These are phyloP conservation scores for Diplocarpon mali DNA, from an alignment of 2,329 filamentous ascomycete genomes.

Conservation along the genomic window DNA sequence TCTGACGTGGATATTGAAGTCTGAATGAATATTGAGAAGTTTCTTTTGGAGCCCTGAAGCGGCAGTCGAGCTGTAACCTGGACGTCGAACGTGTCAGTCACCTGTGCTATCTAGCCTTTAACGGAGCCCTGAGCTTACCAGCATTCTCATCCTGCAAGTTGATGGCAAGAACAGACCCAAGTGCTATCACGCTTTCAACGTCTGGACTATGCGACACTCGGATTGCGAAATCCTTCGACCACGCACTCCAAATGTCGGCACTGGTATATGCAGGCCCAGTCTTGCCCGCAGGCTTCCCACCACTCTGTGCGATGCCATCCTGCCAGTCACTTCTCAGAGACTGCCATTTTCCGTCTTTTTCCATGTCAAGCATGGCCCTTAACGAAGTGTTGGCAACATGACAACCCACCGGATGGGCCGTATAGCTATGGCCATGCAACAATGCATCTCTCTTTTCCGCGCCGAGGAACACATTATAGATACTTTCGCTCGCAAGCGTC, in stretches of 20 bases:
- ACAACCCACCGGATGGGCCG: conserved; percentile 72
- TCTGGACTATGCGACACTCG: conserved; percentile 42
- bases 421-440: conserved; percentile 79
- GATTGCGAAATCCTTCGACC: conserved; percentile 50
- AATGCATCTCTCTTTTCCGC: conserved; percentile 68
- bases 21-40: conserved; percentile 21
- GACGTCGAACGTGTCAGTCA: background rate
- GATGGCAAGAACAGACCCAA: conserved; percentile 67
- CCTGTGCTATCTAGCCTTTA: background rate
- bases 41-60: conserved; percentile 33
- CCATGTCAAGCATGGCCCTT: conserved; percentile 46
- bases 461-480: conserved; percentile 62
- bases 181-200: conserved; percentile 57
- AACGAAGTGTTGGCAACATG: conserved; percentile 64
- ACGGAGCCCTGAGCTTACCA: conserved; percentile 7
- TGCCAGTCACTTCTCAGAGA: conserved; percentile 39
- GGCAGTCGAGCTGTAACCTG: conserved; percentile 23
- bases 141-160: conserved; percentile 35
- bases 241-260: conserved; percentile 52
- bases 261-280: background rate
- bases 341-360: conserved; percentile 44
- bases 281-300: background rate
- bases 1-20: conserved; percentile 39
- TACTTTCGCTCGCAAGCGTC: conserved; percentile 61
- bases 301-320: background rate